Conservation (phyloP, 805 yeast genomes). For the Metschnikowia kofuensis region DNA sequence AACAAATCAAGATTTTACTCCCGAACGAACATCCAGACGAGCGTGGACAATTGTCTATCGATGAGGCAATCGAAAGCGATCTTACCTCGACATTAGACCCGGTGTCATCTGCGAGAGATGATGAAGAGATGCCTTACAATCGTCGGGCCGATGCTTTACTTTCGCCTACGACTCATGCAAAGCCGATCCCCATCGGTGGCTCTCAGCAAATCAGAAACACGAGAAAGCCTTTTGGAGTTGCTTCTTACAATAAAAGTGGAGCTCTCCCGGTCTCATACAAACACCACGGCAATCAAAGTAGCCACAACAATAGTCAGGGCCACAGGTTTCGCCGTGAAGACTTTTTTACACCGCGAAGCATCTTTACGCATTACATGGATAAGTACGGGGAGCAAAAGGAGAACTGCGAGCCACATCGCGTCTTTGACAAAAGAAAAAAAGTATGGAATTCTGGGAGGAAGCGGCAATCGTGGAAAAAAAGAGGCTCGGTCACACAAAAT, state of each 20-base stretch:
- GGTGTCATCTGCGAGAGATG: constrained; percentile 2
- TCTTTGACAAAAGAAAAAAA: constrained; percentile 19
- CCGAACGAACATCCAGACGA: constrained; percentile 1
- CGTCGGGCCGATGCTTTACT: constrained; percentile 44
- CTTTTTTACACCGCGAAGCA: constrained; percentile 75
- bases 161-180: constrained; percentile 34
- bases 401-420: constrained; percentile 10
- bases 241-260: constrained; percentile 45
- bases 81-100: constrained; percentile 1
- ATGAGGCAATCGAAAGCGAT: constrained; percentile 11
- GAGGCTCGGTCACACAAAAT: constrained; percentile 2
- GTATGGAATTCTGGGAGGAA: constrained; percentile 17
- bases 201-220: constrained; percentile 36
- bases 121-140: constrained; percentile 28
- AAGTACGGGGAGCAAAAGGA: constrained; percentile 48
- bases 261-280: constrained; percentile 1
- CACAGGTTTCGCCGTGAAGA: constrained; percentile 59
- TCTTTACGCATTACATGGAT: constrained; percentile 67
- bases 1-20: not conserved
- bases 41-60: constrained; percentile 5
- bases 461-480: constrained; percentile 30
- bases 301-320: constrained; percentile 9
- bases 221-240: constrained; percentile 63
- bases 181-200: constrained; percentile 41
- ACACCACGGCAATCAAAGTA: constrained; percentile 8